Base-by-base conservation (phyloP, 352 stramenopile genomes). In the Elongisporangium senticosum region DNA sequence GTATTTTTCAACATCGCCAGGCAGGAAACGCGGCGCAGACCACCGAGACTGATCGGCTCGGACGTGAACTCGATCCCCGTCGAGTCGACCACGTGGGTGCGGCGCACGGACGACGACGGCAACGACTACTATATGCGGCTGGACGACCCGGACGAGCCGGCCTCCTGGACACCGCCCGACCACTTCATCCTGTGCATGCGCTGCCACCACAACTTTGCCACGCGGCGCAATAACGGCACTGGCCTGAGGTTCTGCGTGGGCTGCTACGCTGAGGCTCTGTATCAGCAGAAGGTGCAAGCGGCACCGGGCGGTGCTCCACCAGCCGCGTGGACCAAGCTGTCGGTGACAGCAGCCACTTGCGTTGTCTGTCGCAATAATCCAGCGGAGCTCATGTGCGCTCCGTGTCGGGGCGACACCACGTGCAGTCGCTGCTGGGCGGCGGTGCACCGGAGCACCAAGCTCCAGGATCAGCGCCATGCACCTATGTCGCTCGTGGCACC, bases 11-110 rank as follows among this genome's bases (percentile, higher is more conserved):
- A 89, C 58, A 66, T 80, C n/a, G 28, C 51, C 15, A 55, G 61
- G 19, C 73, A 77, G n/a, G 64, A 78, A 53, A 72, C 60, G 13
- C 70, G 67, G 8, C 62, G 65, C 0, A 68, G 58, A 19, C 74
- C 75, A 4, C 82, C 79, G 2, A 56, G 56, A 4, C 54, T 91
- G 8, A 78, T 87, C 3, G 77, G 75, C 4, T 75, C 64, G 15
- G 79, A 86, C 47, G 82, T 83, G 47, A 55, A 52, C 13, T 49
- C 61, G 17, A 74, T 91, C 51, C 68, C 75, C 0, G 58, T 82
- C 24, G 82, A 89, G 74, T 91, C 79, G 15, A 70, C 65, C 6
- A 79, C 77, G 7, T 91, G 82, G 82, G 69, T 86, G 4, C 79
- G 74, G 0, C 75, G 79, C 5, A 39, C 78, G 26, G 68, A 89